These are phyloP conservation scores for Chimonanthus salicifolius DNA, from an alignment of 164 flowering plant species.

Conservation along the genomic window DNA sequence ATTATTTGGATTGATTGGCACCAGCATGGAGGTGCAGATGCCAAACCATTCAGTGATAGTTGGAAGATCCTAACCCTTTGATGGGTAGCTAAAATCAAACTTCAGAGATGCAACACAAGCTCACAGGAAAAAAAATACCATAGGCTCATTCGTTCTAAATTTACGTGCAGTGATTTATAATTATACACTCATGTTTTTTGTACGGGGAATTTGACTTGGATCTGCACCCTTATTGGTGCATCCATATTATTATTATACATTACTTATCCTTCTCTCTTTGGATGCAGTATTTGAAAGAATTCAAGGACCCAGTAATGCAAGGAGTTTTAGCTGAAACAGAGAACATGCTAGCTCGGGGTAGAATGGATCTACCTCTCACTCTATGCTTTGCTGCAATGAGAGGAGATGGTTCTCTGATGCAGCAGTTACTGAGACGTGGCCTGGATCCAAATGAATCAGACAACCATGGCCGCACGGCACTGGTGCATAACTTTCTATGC, in stretches of 20 bases:
- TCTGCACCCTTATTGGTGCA: neutral
- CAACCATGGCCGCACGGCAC: constrained; percentile 65
- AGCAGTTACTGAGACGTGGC: constrained; percentile 66
- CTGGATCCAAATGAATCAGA: constrained; percentile 88
- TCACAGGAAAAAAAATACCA: neutral
- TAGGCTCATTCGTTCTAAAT: neutral
- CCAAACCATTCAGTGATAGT: neutral
- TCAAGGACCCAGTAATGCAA: constrained; percentile 69
- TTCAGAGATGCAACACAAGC: neutral
- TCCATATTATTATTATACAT: neutral
- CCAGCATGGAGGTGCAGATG: neutral
- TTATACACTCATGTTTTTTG: no score
- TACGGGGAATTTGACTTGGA: no score
- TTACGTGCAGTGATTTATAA: neutral
- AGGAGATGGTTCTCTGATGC: constrained; percentile 67
- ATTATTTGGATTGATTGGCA: neutral
- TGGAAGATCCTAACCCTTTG: neutral
- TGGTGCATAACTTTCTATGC: constrained; percentile 36
- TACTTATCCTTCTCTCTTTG: constrained; percentile 1
- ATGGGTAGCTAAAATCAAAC: neutral
- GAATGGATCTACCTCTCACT: constrained; percentile 83
- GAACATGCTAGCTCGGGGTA: constrained; percentile 81
- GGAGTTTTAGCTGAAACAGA: constrained; percentile 69
- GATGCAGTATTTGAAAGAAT: constrained; percentile 71
- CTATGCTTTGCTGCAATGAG: constrained; percentile 76